Conservation (phyloP, 2,329 filamentous ascomycete species). For the Claviceps sp. region DNA sequence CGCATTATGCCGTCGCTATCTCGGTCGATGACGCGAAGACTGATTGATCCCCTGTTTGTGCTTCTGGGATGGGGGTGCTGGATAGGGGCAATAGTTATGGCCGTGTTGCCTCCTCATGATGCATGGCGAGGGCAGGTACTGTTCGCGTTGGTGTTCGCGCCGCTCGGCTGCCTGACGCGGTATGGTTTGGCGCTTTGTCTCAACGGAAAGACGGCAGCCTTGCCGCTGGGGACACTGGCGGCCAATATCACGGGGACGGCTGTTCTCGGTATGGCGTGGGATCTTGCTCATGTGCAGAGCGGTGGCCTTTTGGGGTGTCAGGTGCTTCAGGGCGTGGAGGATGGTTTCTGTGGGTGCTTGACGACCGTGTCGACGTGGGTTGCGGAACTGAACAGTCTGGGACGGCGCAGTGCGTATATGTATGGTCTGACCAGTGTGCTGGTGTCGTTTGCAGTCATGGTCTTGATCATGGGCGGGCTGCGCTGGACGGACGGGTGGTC, state of each 20-base stretch:
- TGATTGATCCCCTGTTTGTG: slow-evolving; percentile 51
- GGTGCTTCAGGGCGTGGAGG: slow-evolving; percentile 51
- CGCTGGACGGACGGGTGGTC: slow-evolving; percentile 52
- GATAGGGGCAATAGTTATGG: slow-evolving; percentile 62
- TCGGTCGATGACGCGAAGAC: slow-evolving; percentile 38
- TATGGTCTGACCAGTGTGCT: slow-evolving; percentile 53
- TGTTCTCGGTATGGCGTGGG: slow-evolving; percentile 63
- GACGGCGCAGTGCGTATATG: slow-evolving; percentile 45
- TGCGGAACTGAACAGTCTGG: slow-evolving; percentile 41
- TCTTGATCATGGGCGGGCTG: slow-evolving; percentile 63
- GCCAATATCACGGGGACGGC: slow-evolving; percentile 70
- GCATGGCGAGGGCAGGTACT: slow-evolving; percentile 63
- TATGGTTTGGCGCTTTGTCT: slow-evolving; percentile 60
- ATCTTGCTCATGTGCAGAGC: slow-evolving; percentile 55
- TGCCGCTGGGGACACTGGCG: slow-evolving; percentile 75
- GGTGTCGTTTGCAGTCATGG: slow-evolving; percentile 43
- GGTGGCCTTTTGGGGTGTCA: slow-evolving; percentile 51
- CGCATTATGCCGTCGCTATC: slow-evolving; percentile 46
- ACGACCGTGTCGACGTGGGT: slow-evolving; percentile 59
- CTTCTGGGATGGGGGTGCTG: slow-evolving; percentile 61
- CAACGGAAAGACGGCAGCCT: slow-evolving; percentile 53
- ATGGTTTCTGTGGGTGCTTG: slow-evolving; percentile 54
- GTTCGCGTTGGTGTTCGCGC: slow-evolving; percentile 72
- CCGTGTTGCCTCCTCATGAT: slow-evolving; percentile 57
- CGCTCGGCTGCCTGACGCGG: slow-evolving; percentile 60